Evolutionary conservation across 2,329 filamentous ascomycete genomes (phyloP).

Genomic region (Diplodia scrobiculata): DNA sequence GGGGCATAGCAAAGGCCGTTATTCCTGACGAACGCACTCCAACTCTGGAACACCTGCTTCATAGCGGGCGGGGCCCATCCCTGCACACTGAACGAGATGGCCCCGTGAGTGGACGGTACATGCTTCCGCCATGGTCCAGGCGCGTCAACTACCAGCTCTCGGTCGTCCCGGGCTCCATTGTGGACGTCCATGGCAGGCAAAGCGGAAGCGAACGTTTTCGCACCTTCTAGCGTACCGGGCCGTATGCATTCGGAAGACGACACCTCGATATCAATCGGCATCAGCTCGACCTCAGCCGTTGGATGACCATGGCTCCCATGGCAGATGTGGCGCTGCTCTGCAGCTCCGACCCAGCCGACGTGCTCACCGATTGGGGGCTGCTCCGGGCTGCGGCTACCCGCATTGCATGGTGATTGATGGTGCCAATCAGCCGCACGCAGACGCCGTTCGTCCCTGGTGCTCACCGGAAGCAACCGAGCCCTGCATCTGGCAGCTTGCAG

Average conservation of each 20-base stretch:
- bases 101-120: constrained; percentile 4
- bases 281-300: constrained; percentile 19
- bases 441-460: constrained; percentile 25
- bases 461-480: constrained; percentile 29
- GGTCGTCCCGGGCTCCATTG: constrained; percentile 11
- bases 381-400: constrained; percentile 25
- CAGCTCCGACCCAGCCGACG: constrained; percentile 9
- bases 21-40: constrained; percentile 24
- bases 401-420: constrained; percentile 22
- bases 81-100: constrained; percentile 1
- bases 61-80: constrained; percentile 11
- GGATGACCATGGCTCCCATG: constrained; percentile 16
- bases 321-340: constrained; percentile 7
- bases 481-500: constrained; percentile 17
- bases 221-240: constrained; percentile 20
- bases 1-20: constrained; percentile 11
- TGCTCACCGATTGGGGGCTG: constrained; percentile 9
- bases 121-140: background rate
- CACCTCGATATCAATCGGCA: constrained; percentile 9
- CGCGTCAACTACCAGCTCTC: constrained; percentile 10
- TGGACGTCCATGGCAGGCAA: constrained; percentile 1
- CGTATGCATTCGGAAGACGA: constrained; percentile 18
- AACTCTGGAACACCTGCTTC: constrained; percentile 28
- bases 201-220: constrained; percentile 27
- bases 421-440: constrained; percentile 29